Conservation (phyloP, 2,329 filamentous ascomycete species). For the Tolypocladium capitatum region DNA sequence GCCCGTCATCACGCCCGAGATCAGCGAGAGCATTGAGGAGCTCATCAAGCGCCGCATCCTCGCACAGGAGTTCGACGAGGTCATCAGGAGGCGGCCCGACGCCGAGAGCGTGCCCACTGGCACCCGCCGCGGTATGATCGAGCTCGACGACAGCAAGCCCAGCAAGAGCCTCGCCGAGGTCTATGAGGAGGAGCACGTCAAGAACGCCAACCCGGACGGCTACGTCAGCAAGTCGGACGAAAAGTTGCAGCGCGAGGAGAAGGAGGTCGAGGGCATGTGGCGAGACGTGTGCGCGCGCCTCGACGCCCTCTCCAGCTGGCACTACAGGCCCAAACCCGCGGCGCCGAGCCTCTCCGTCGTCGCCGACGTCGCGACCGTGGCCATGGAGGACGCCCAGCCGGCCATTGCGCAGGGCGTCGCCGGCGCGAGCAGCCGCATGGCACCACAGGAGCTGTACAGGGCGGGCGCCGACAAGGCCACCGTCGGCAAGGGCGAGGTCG, state of each 20-base stretch:
- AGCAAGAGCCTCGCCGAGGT: slow-evolving; percentile 79
- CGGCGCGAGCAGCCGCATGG: slow-evolving; percentile 60
- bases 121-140: slow-evolving; percentile 58
- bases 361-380: slow-evolving; percentile 77
- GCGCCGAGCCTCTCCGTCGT: slow-evolving; percentile 76
- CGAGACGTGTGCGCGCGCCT: slow-evolving; percentile 66
- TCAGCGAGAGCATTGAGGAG: slow-evolving; percentile 82
- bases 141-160: slow-evolving; percentile 79
- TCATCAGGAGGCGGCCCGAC: slow-evolving; percentile 69
- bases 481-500: slow-evolving; percentile 54
- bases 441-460: slow-evolving; percentile 88
- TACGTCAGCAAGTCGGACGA: slow-evolving; percentile 75
- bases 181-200: slow-evolving; percentile 86
- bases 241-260: slow-evolving; percentile 68
- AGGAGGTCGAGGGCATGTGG: slow-evolving; percentile 74
- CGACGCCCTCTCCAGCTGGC: slow-evolving; percentile 82
- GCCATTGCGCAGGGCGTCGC: slow-evolving; percentile 63
- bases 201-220: slow-evolving; percentile 59
- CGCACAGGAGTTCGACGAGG: slow-evolving; percentile 82
- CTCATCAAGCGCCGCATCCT: slow-evolving; percentile 90
- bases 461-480: slow-evolving; percentile 59
- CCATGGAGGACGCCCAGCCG: slow-evolving; percentile 91
- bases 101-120: slow-evolving; percentile 47
- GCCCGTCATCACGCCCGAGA: slow-evolving; percentile 81
- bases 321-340: slow-evolving; percentile 83